Evolutionary conservation across 2,329 filamentous ascomycete genomes (phyloP), one percentile per base, ranked within the genome.

Genomic region (Monilinia aucupariae): DNA sequence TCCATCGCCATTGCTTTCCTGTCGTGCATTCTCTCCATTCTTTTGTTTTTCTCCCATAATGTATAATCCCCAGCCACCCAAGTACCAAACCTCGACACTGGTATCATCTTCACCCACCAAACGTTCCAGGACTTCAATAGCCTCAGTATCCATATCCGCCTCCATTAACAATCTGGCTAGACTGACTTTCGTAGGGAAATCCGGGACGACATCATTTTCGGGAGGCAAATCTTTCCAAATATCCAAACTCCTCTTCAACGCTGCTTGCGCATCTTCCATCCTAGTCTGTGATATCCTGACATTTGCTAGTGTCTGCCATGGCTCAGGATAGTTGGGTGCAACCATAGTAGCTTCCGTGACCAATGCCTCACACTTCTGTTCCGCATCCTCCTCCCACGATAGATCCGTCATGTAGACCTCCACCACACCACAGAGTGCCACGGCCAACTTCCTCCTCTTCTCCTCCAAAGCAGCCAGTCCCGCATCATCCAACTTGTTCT

Each of bases 321-420:
- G 90, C 77, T 97, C 93, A 4, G 92, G 84, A 62, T 85, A 87
- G 62, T 88, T 83, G 4, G 93, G 92, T 64, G 90, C 90, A 65
- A 96, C 85, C 70, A 96, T 79, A 63, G 94, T 87, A 32, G 94
- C 94, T 78, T 99, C 92, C 7, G 92, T 96, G 67, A 97, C 85
- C 64, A 96, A 85, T 6, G 85, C 79, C 77, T 99, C 93, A 79
- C 96, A 99, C 69, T 88, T 85, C 68, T 84, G 80, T 78, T 99
- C 94, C 6, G 93, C 94, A 73, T 97, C 92, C 59, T 87, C 85
- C 76, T 97, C 92, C 91, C 84, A 94, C 71, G 90, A 94, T 70
- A 97, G 78, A 78, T 99, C 94, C 13, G 94, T 99, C 94, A 99
- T 99, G 80, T 97, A 99, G 56, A 99, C 91, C 78, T 99, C 94